A percentile compares a stretch with the other conserved stretches of the same genome.
Conservation (phyloP, 768 basidiomycete genomes). For the Lactarius akahatsu region DNA sequence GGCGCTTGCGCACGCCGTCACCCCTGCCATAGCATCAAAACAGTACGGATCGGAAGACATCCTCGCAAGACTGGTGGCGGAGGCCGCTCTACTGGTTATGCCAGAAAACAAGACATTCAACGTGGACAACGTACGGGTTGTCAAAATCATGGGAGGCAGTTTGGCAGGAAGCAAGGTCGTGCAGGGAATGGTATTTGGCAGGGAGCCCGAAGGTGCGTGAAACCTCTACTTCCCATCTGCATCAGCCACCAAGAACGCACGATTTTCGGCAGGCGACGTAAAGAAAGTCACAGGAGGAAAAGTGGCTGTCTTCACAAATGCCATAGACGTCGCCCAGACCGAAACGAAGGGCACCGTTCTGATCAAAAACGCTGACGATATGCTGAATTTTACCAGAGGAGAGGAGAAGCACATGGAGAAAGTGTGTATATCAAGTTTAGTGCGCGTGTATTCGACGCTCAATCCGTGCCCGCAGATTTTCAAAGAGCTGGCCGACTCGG, state of each 20-base stretch:
- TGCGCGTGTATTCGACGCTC: constrained; percentile 4
- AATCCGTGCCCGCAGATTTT: constrained; percentile 60
- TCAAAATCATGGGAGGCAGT: constrained; percentile 97
- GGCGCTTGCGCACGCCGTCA: constrained; percentile 72
- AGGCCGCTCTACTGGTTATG: constrained; percentile 92
- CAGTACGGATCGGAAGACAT: constrained; percentile 93
- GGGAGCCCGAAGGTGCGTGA: constrained; percentile 84
- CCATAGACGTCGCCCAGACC: constrained; percentile 91
- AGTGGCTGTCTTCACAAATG: constrained; percentile 93
- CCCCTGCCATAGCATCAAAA: constrained; percentile 93
- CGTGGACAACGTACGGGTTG: constrained; percentile 96
- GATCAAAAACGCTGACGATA: constrained; percentile 91
- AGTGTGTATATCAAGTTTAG: constrained; percentile 37
- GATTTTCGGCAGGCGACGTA: constrained; percentile 54
- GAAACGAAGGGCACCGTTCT: constrained; percentile 99
- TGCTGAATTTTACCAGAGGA: constrained; percentile 94
- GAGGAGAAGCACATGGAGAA: constrained; percentile 98
- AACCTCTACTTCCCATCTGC: neutral
- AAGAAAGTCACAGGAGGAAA: constrained; percentile 86
- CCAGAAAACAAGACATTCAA: constrained; percentile 91
- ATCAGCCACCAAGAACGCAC: neutral
- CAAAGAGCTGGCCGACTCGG: constrained; percentile 95
- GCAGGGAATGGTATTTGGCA: constrained; percentile 96
- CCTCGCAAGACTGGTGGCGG: constrained; percentile 81
- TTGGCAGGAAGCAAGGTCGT: constrained; percentile 85